Evolutionary conservation across 371 early-diverging fungal species (phyloP).

Genomic region (Syncephalastrum racemosum): DNA sequence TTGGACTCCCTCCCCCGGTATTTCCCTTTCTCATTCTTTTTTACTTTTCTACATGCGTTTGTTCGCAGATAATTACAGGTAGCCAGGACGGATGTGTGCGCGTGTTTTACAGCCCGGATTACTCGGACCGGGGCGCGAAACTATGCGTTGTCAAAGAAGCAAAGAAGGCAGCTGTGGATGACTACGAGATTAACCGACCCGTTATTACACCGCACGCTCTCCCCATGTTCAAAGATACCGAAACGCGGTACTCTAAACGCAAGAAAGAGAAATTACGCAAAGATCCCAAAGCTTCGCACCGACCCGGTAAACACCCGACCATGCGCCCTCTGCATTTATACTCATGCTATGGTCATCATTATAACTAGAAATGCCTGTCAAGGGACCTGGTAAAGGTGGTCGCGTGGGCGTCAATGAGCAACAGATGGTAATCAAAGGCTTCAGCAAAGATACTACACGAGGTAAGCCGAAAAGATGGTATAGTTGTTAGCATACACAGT

Average conservation of each 20-base stretch:
- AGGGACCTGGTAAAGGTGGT: conserved; percentile 87
- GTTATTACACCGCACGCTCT: conserved; percentile 89
- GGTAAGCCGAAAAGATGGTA: conserved; percentile 22
- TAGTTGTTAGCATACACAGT: not conserved
- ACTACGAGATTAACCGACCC: conserved; percentile 64
- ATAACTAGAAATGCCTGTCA: conserved; percentile 70
- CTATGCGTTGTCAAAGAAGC: conserved; percentile 67
- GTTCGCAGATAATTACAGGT: conserved; percentile 71
- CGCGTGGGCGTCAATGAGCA: conserved; percentile 80
- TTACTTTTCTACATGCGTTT: too few relatives aligned
- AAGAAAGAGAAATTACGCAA: conserved; percentile 73
- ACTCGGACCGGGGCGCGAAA: conserved; percentile 76
- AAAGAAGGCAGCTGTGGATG: conserved; percentile 68
- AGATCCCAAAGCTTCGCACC: conserved; percentile 72
- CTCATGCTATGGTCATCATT: not conserved
- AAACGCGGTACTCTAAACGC: conserved; percentile 66
- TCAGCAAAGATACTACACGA: conserved; percentile 83
- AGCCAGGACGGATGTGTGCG: conserved; percentile 74
- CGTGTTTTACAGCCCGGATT: conserved; percentile 77
- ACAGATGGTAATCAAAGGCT: conserved; percentile 79
- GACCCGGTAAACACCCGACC: conserved; percentile 55
- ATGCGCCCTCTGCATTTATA: conserved; percentile 2
- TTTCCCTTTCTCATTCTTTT: not conserved
- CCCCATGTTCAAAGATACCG: conserved; percentile 83
- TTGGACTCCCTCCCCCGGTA: not conserved